A percentile compares a stretch with the other conserved stretches of the same genome.
phyloP scores from a whole-genome alignment of 768 basidiomycete genomes.

The Mycena galericulata region DNA sequence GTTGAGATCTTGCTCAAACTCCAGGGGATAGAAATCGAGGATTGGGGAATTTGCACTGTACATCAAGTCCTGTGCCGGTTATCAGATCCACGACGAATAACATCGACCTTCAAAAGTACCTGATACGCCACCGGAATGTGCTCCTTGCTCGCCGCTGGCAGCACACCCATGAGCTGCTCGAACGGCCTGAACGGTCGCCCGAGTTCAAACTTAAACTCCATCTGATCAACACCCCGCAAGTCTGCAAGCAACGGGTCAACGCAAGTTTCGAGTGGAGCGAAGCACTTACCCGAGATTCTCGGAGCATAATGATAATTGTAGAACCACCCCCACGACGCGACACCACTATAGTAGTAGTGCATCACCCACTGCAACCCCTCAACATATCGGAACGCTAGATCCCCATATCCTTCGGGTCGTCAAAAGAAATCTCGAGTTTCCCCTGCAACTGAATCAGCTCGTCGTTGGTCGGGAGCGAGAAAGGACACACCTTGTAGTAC shows the following conservation, averaged over 20 bases:
- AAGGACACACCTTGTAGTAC: slow-evolving; percentile 82
- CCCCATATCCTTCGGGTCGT: slow-evolving; percentile 74
- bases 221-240: slow-evolving; percentile 77
- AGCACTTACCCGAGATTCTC: slow-evolving; percentile 85
- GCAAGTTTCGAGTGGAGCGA: not conserved
- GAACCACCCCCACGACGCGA: slow-evolving; percentile 99
- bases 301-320: slow-evolving; percentile 99
- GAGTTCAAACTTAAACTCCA: slow-evolving; percentile 88
- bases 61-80: slow-evolving; percentile 82
- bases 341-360: slow-evolving; percentile 98
- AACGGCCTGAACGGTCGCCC: slow-evolving; percentile 93
- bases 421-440: slow-evolving; percentile 87
- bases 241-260: slow-evolving; percentile 43
- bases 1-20: slow-evolving; percentile 94
- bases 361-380: slow-evolving; percentile 99
- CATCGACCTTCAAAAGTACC: slow-evolving; percentile 55
- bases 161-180: slow-evolving; percentile 97
- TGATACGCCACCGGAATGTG: slow-evolving; percentile 89
- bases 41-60: slow-evolving; percentile 86
- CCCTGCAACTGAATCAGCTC: slow-evolving; percentile 59
- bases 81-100: not conserved
- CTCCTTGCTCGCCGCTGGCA: slow-evolving; percentile 91
- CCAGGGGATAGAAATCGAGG: slow-evolving; percentile 91
- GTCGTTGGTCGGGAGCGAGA: not conserved
- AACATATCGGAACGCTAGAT: slow-evolving; percentile 83